Percentiles rank a stretch among this genome's conserved stretches.
These are phyloP conservation scores for Bathelium albidoporum DNA, from an alignment of 495 filamentous ascomycete genomes.

Conservation along the genomic window DNA sequence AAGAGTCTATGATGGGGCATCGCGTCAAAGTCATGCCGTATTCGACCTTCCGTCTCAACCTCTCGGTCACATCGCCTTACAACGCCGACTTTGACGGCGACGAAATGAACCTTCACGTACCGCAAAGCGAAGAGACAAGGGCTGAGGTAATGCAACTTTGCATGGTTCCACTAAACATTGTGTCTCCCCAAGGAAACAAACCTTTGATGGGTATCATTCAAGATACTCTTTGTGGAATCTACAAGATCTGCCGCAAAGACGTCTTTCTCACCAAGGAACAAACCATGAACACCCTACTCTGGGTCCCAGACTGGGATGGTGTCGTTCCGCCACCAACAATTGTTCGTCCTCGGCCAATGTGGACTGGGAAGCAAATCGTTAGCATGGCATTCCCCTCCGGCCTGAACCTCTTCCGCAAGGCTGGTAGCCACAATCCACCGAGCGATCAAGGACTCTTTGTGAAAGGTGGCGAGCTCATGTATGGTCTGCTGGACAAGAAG, in stretches of 20 bases:
- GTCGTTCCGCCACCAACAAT: conserved; percentile 86
- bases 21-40: conserved; percentile 96
- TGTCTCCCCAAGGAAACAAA: conserved; percentile 92
- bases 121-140: conserved; percentile 89
- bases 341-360: conserved; percentile 77
- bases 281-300: conserved; percentile 91
- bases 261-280: conserved; percentile 80
- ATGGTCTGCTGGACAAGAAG: conserved; percentile 85
- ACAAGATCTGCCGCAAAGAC: conserved; percentile 91
- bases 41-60: conserved; percentile 92
- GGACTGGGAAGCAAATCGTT: conserved; percentile 98
- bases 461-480: conserved; percentile 79
- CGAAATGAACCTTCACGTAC: conserved; percentile 99
- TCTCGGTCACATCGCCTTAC: conserved; percentile 96
- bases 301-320: conserved; percentile 97
- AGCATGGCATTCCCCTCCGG: conserved; percentile 83
- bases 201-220: conserved; percentile 99
- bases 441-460: conserved; percentile 72
- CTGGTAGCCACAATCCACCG: conserved; percentile 44
- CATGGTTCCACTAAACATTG: conserved; percentile 93
- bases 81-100: conserved; percentile 99
- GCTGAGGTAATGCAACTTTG: conserved; percentile 89
- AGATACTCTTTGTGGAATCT: conserved; percentile 90
- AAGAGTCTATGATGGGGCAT: conserved; percentile 99
- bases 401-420: conserved; percentile 63